Percentiles rank a stretch among this genome's conserved stretches.
phyloP scores from a whole-genome alignment of 2,329 filamentous ascomycete genomes.

The Trichoderma breve region DNA sequence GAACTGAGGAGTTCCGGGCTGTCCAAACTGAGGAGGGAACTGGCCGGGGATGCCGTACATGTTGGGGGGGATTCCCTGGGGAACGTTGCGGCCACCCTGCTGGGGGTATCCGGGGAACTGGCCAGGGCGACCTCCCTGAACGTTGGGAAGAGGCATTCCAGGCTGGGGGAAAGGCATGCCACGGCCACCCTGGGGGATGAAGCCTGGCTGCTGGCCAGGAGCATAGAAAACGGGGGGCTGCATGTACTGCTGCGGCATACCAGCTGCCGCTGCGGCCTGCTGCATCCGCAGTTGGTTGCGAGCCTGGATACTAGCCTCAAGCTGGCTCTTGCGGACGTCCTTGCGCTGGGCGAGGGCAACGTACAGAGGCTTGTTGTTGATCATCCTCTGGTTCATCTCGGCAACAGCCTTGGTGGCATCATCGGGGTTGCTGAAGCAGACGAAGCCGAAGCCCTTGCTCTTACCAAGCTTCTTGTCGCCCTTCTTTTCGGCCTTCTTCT shows the following conservation, averaged over 20 bases:
- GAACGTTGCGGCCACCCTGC: slow-evolving; percentile 81
- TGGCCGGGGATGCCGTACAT: slow-evolving; percentile 80
- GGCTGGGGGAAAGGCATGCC: slow-evolving; percentile 66
- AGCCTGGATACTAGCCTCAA: slow-evolving; percentile 98
- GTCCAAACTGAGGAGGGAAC: slow-evolving; percentile 76
- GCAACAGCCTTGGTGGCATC: slow-evolving; percentile 98
- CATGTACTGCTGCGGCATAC: slow-evolving; percentile 85
- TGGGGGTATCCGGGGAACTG: slow-evolving; percentile 86
- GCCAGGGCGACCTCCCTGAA: slow-evolving; percentile 77
- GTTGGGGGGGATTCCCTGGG: slow-evolving; percentile 83
- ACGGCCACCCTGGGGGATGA: slow-evolving; percentile 63
- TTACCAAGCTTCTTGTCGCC: slow-evolving; percentile 74
- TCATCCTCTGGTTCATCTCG: slow-evolving; percentile 99
- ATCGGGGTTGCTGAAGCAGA: slow-evolving; percentile 99
- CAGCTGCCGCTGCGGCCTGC: slow-evolving; percentile 87
- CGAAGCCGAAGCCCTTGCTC: slow-evolving; percentile 99
- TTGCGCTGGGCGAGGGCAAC: slow-evolving; percentile 98
- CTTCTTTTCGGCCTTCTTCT: slow-evolving; percentile 60
- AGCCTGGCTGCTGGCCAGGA: slow-evolving; percentile 73
- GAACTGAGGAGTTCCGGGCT: slow-evolving; percentile 76
- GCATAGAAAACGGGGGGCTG: slow-evolving; percentile 90
- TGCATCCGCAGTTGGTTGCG: slow-evolving; percentile 98
- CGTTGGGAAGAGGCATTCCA: slow-evolving; percentile 65
- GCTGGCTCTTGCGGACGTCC: slow-evolving; percentile 98
- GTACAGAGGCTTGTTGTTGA: slow-evolving; percentile 94